A percentile compares a stretch with the other conserved stretches of the same genome.
Evolutionary conservation across 2,329 filamentous ascomycete genomes (phyloP).

Genomic region (Fonsecaea erecta): DNA sequence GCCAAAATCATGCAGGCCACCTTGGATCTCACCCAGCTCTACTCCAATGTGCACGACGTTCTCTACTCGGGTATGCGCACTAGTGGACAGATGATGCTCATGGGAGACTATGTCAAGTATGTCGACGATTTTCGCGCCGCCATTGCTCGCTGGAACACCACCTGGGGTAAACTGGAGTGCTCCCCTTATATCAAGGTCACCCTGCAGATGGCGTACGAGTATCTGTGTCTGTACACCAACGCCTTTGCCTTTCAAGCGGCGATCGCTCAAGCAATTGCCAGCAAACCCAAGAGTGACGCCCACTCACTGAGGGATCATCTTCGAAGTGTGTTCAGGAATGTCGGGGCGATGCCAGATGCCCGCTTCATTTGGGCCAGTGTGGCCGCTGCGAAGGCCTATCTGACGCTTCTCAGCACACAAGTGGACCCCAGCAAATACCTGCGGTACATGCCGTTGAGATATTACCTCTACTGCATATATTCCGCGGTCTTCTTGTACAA

Average conservation of each 20-base stretch:
- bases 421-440: constrained; percentile 64
- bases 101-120: constrained; percentile 74
- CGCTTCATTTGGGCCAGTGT: constrained; percentile 70
- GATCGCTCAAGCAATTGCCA: constrained; percentile 57
- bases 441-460: constrained; percentile 67
- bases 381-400: constrained; percentile 65
- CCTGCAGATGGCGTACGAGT: constrained; percentile 72
- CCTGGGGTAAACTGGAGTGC: constrained; percentile 70
- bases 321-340: constrained; percentile 55
- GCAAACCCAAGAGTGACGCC: constrained; percentile 43
- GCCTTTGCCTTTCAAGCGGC: constrained; percentile 77
- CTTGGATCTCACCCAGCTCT: constrained; percentile 71
- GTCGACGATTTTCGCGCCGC: constrained; percentile 74
- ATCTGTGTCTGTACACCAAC: constrained; percentile 73
- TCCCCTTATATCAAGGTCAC: constrained; percentile 70
- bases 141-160: constrained; percentile 71
- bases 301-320: constrained; percentile 46
- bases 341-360: constrained; percentile 65
- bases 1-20: constrained; percentile 72
- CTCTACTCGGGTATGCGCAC: constrained; percentile 73
- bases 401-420: constrained; percentile 64
- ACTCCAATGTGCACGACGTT: constrained; percentile 74
- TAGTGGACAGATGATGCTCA: constrained; percentile 70
- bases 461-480: constrained; percentile 67
- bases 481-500: constrained; percentile 70